Evolutionary conservation across 139 green algal species (phyloP).

Genomic region (Dunaliella primolecta): DNA sequence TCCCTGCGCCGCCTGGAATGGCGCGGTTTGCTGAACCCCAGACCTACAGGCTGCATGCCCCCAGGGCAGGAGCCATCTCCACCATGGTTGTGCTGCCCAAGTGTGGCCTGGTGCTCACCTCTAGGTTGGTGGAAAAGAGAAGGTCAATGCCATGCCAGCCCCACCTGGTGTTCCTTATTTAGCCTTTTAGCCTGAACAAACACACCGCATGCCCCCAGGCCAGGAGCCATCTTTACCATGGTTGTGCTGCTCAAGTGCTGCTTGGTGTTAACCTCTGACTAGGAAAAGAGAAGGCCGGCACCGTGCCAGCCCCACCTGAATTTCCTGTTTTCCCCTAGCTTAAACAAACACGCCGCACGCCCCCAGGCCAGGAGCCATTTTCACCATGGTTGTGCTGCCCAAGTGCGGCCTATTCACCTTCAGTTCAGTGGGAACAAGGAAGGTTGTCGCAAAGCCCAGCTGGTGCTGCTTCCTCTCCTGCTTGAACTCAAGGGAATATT

Average conservation of each 20-base stretch:
- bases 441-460: too few relatives aligned
- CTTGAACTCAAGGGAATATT: too few relatives aligned
- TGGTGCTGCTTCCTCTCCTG: too few relatives aligned
- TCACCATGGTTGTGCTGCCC: slow-evolving; percentile 32
- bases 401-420: slow-evolving; percentile 26
- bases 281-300: too few relatives aligned
- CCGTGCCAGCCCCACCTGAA: too few relatives aligned
- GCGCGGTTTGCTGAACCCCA: not conserved
- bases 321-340: too few relatives aligned
- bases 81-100: slow-evolving; percentile 38
- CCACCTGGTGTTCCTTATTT: too few relatives aligned
- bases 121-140: too few relatives aligned
- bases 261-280: slow-evolving; percentile 14
- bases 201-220: slow-evolving; percentile 24
- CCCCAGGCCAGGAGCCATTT: not conserved
- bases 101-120: slow-evolving; percentile 23
- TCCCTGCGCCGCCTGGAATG: slow-evolving; percentile 23
- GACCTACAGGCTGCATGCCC: slow-evolving; percentile 35
- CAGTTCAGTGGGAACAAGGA: too few relatives aligned
- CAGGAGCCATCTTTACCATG: slow-evolving; percentile 22
- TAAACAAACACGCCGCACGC: slow-evolving; percentile 36
- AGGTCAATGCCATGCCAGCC: too few relatives aligned
- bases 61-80: not conserved
- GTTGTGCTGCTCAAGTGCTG: slow-evolving; percentile 22
- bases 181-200: too few relatives aligned